These are phyloP conservation scores for Scleromitrula shiraiana DNA, from an alignment of 2,329 filamentous ascomycete genomes.

Conservation along the genomic window DNA sequence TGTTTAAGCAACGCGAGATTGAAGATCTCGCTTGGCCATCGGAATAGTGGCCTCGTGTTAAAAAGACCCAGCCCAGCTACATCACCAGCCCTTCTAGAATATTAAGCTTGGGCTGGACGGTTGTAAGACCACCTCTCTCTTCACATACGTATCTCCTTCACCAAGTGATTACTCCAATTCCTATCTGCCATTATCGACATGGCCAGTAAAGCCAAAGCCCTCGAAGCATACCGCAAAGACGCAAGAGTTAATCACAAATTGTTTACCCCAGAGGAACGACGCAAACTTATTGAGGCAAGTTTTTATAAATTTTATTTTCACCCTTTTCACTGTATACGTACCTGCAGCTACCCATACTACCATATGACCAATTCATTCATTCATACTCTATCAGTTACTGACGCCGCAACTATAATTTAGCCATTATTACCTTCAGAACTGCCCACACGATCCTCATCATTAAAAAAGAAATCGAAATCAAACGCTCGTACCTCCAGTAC, in stretches of 20 bases:
- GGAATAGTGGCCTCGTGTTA: conserved; percentile 2
- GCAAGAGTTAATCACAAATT: conserved; percentile 36
- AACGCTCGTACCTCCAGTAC: conserved; percentile 2
- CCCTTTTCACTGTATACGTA: not conserved
- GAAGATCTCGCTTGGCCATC: conserved; percentile 6
- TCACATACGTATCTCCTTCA: not conserved
- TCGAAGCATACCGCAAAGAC: conserved; percentile 38
- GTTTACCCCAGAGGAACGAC: conserved; percentile 36
- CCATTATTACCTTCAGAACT: conserved; percentile 27
- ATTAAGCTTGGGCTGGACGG: too few relatives aligned
- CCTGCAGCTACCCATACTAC: conserved; percentile 5
- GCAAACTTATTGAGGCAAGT: conserved; percentile 39
- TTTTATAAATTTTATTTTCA: not conserved
- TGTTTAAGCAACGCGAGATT: too few relatives aligned
- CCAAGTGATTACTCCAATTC: not conserved
- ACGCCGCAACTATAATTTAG: conserved; percentile 13
- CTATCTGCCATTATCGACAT: conserved; percentile 1
- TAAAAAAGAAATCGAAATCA: conserved; percentile 21
- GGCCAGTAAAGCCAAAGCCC: conserved; percentile 2
- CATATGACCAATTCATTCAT: conserved; percentile 5
- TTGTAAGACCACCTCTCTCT: not conserved
- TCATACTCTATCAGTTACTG: conserved; percentile 13
- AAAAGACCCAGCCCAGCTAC: not conserved
- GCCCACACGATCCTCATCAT: conserved; percentile 16
- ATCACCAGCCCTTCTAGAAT: conserved; percentile 5